Evolutionary conservation across 768 basidiomycete genomes (phyloP).

Genomic region (Dentipellis sp.): DNA sequence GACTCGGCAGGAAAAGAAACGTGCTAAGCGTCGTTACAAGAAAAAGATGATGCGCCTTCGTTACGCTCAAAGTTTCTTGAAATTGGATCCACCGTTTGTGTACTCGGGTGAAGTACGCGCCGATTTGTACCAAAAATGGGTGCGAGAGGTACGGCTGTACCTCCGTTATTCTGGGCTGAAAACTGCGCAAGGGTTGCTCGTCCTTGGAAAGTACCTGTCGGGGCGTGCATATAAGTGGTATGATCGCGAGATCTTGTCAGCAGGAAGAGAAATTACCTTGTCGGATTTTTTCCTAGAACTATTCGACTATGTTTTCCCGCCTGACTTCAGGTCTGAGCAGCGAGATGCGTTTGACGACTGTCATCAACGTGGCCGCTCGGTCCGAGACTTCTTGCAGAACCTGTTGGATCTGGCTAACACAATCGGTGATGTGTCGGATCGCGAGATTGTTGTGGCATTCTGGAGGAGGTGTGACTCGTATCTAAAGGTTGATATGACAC

Average conservation of each 20-base stretch:
- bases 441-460: neutral
- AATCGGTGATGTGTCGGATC: neutral
- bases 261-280: neutral
- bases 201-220: neutral
- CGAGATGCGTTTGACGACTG: neutral
- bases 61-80: neutral
- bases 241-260: neutral
- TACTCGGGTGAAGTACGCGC: neutral
- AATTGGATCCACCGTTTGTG: neutral
- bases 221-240: neutral
- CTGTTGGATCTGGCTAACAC: neutral
- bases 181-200: neutral
- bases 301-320: neutral
- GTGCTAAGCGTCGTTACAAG: neutral
- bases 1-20: neutral
- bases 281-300: neutral
- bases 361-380: neutral
- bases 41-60: neutral
- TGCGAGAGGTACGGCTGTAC: neutral
- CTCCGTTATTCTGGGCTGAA: neutral
- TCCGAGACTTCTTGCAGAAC: neutral
- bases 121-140: neutral
- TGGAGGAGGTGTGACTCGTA: neutral
- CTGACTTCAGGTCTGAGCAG: neutral
- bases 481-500: neutral